Evolutionary conservation across 352 stramenopile genomes (phyloP), one percentile per base, ranked within the genome.

Genomic region (Plasmopara viticola): DNA sequence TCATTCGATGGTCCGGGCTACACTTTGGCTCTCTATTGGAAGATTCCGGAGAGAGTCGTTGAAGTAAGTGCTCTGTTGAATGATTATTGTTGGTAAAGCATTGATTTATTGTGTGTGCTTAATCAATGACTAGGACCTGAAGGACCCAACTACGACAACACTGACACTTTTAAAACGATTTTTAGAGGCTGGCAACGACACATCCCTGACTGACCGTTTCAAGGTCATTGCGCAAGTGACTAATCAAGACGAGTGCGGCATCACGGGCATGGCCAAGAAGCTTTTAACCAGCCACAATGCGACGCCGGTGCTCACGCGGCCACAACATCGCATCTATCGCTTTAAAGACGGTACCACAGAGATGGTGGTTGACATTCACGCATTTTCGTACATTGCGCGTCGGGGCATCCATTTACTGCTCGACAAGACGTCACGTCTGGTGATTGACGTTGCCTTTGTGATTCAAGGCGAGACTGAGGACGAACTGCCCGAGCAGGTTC

Each of bases 381-480:
- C 76, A 20, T 92, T 92, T 52, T 90, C 79, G 44, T 89, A 90
- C 67, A 86, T 92, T 48, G 82, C 82, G 12, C 78, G 82, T 2
- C 79, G 77, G 13, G 82, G 82, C 43, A 90, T 92, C 62, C 64
- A 90, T 68, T 62, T 84, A 42, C 60, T 92, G 39, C 61, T 90
- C 12, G 76, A 90, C 72, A 90, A 87, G 68, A 85, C 70, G 4
- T 62, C 77, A 31, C 70, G 74, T 28, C 62, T 96, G 15, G 78
- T 96, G 39, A 90, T 96, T 51, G 86, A 96, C 67, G 69, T 96
- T 7, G 80, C 72, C 0, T 93, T 94, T 51, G 82, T 94, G 13
- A 68, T 96, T 10, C 83, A 95, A 56, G 85, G 86, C 30, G 85
- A 96, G 57, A 80, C 76, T 1, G 82, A 95, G 15, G 80, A 94